Base-by-base conservation (phyloP, 805 yeast genomes). In the Candida sphagnicola region DNA sequence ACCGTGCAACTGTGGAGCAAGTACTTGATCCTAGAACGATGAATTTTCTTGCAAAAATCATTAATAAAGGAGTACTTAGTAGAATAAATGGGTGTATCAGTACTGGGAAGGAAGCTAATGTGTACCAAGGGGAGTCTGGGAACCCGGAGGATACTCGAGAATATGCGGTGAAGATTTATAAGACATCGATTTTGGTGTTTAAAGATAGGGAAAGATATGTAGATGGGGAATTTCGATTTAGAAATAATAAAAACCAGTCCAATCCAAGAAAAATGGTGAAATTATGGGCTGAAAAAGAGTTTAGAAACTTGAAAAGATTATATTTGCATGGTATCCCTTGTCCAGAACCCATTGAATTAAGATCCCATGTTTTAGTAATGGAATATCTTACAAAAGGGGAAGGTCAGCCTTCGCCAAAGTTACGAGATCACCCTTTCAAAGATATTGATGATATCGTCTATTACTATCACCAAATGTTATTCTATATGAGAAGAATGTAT, bases 31-130 rank as follows among this genome's bases (percentile, higher is more conserved):
- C 98, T 4, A 74, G 98, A 45, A 93, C 99, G 0, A 72, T 90
- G 67, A 70, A 78, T 50, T 91, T 91, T 54, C 69, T 93, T 39
- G 80, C 82, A 38, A 87, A 86, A 44, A 71, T 93, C 58, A 82
- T 87, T 59, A 85, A 81, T 53, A 82, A 85, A 50, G 96, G 96
- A 3, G 75, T 86, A 4, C 78, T 93, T 24, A 79, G 93, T 2
- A 79, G 85, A 48, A 82, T 93, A 51, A 87, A 90, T 51, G 99
- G 99, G 10, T 93, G 98, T 58, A 72, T 93, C 35, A 81, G 93
- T 51, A 93, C 99, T 0, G 99, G 99, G 34, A 93, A 93, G 59
- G 99, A 93, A 61, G 99, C 99, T n/a, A 93, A 93, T 54, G 97
- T 93, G 0, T 93, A 93, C 57, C 74, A 67, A 44, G 74, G 71